Evolutionary conservation across 371 early-diverging fungal species (phyloP).

Genomic region (Rozella allomycis): DNA sequence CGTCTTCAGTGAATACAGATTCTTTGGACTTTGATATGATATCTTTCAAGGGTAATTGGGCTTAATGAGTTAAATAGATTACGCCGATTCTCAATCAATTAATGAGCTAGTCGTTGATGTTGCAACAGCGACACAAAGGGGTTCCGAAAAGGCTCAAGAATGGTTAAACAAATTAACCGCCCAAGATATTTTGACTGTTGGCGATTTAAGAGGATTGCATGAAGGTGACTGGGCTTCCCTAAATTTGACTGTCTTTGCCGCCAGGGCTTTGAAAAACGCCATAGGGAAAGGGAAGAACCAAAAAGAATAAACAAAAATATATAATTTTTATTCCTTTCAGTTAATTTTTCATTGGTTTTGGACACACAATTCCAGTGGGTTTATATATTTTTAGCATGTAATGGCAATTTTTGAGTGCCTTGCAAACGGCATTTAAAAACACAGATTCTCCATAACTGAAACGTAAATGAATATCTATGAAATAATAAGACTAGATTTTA

Average conservation of each 20-base stretch:
- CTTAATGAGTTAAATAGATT: too few relatives aligned
- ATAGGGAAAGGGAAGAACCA: too few relatives aligned
- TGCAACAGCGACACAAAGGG: slow-evolving; percentile 38
- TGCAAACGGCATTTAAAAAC: slow-evolving; percentile 25
- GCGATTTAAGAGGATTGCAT: slow-evolving; percentile 35
- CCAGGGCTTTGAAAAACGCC: slow-evolving; percentile 46
- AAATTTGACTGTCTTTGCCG: slow-evolving; percentile 65
- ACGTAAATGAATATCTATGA: slow-evolving; percentile 17
- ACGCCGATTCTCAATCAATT: slow-evolving; percentile 30
- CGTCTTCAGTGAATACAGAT: too few relatives aligned
- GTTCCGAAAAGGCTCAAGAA: slow-evolving; percentile 42
- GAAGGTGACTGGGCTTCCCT: slow-evolving; percentile 17
- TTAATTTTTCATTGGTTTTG: slow-evolving; percentile 2
- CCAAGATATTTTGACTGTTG: slow-evolving; percentile 59
- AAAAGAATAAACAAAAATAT: too few relatives aligned
- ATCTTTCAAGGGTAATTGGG: too few relatives aligned
- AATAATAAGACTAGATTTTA: slow-evolving; percentile 4
- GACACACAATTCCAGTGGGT: slow-evolving; percentile 29
- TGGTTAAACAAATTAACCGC: slow-evolving; percentile 42
- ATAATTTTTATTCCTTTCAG: too few relatives aligned
- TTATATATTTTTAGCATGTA: slow-evolving; percentile 32
- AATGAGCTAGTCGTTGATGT: slow-evolving; percentile 43
- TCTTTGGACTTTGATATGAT: too few relatives aligned
- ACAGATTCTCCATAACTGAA: slow-evolving; percentile 29
- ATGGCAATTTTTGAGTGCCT: slow-evolving; percentile 16